Evolutionary conservation across 2,329 filamentous ascomycete genomes (phyloP).

Genomic region (Colletotrichum noveboracense): DNA sequence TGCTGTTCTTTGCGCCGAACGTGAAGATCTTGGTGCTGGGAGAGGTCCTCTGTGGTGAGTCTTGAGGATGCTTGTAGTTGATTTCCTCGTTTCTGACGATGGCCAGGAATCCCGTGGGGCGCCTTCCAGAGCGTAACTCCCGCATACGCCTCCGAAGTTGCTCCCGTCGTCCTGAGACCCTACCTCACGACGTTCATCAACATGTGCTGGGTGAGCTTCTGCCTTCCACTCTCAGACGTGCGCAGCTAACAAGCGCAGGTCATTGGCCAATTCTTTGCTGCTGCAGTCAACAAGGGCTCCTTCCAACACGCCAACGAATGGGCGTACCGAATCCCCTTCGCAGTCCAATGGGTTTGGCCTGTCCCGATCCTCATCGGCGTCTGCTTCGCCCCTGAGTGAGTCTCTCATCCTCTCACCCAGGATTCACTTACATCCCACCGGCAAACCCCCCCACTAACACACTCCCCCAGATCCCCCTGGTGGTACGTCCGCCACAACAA

Average conservation of each 20-base stretch:
- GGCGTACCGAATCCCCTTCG: slow-evolving; percentile 57
- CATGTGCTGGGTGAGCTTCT: slow-evolving; percentile 51
- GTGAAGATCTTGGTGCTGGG: slow-evolving; percentile 52
- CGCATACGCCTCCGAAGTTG: slow-evolving; percentile 59
- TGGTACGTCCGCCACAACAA: slow-evolving; percentile 53
- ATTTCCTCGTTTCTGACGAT: slow-evolving; percentile 5
- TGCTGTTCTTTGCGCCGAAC: slow-evolving; percentile 57
- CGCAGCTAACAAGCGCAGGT: slow-evolving; percentile 24
- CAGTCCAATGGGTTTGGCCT: slow-evolving; percentile 58
- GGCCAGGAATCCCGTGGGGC: slow-evolving; percentile 55
- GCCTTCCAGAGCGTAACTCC: slow-evolving; percentile 57
- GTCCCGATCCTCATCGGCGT: slow-evolving; percentile 49
- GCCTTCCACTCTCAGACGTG: too few species aligned
- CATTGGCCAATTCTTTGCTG: slow-evolving; percentile 57
- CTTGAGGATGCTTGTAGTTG: not conserved
- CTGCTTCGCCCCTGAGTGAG: slow-evolving; percentile 52
- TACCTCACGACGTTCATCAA: slow-evolving; percentile 62
- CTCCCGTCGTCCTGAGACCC: slow-evolving; percentile 51
- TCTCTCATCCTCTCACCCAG: not conserved
- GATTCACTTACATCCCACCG: not conserved
- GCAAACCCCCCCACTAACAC: not conserved
- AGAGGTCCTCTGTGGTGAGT: slow-evolving; percentile 48
- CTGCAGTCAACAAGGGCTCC: slow-evolving; percentile 51
- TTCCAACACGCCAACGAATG: slow-evolving; percentile 44
- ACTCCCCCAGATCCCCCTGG: slow-evolving; percentile 47